Evolutionary conservation across 2,329 filamentous ascomycete species (phyloP).

Genomic region (Epichloe coenophiala): DNA sequence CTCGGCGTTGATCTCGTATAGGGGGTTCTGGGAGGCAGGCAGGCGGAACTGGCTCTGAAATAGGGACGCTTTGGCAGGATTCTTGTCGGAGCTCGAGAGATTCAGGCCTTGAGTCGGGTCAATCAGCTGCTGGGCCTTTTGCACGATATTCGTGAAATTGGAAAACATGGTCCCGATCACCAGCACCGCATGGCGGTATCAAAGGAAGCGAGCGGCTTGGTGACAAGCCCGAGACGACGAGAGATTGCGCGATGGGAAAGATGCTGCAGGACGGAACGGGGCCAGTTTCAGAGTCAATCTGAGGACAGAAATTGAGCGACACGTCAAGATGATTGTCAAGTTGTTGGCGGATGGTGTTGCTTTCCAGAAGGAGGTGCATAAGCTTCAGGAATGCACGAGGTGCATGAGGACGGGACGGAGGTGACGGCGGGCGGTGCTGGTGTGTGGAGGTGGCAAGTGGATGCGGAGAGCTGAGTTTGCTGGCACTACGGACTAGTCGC

Average conservation of each 20-base stretch:
- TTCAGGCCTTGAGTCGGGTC: conserved; percentile 71
- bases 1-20: conserved; percentile 94
- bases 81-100: conserved; percentile 59
- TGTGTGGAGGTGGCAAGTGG: background rate
- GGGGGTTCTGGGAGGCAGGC: conserved; percentile 77
- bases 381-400: conserved; percentile 1
- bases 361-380: background rate
- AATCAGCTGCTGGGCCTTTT: conserved; percentile 91
- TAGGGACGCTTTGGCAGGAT: conserved; percentile 80
- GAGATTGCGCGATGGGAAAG: background rate
- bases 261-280: background rate
- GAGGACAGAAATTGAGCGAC: background rate
- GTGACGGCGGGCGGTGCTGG: background rate
- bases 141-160: conserved; percentile 65
- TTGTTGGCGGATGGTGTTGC: background rate
- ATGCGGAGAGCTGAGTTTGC: no score
- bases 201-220: background rate
- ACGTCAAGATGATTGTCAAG: conserved; percentile 1
- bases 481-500: no score
- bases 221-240: conserved; percentile 1
- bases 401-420: conserved; percentile 1
- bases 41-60: conserved; percentile 96
- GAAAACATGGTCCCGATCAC: conserved; percentile 39
- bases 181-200: conserved; percentile 26
- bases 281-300: background rate